These are phyloP conservation scores for Knoxdaviesia capensis DNA, from an alignment of 2,329 filamentous ascomycete species.

Conservation along the genomic window DNA sequence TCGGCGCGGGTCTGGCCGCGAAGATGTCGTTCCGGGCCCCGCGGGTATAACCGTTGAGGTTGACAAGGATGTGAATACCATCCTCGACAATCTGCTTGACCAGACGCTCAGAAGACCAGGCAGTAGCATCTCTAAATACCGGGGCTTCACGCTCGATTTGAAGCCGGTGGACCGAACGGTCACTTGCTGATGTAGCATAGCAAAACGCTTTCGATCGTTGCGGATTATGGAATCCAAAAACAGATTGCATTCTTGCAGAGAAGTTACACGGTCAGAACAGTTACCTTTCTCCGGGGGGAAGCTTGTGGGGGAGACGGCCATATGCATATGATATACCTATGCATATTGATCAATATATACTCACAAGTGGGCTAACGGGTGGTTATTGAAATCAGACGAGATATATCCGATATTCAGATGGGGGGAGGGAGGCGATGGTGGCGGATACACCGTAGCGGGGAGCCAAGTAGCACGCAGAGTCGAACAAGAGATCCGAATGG, in stretches of 20 bases:
- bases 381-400: slow-evolving; percentile 97
- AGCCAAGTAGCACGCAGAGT: slow-evolving; percentile 79
- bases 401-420: slow-evolving; percentile 88
- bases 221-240: slow-evolving; percentile 76
- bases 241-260: slow-evolving; percentile 64
- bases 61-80: slow-evolving; percentile 83
- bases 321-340: background rate
- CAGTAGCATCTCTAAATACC: slow-evolving; percentile 73
- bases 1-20: slow-evolving; percentile 77
- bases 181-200: slow-evolving; percentile 85
- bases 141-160: slow-evolving; percentile 90
- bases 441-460: slow-evolving; percentile 59
- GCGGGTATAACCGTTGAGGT: slow-evolving; percentile 93
- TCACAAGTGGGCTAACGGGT: slow-evolving; percentile 76
- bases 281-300: no score
- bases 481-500: slow-evolving; percentile 76
- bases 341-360: slow-evolving; percentile 7
- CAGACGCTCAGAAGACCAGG: slow-evolving; percentile 67
- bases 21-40: slow-evolving; percentile 97
- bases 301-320: background rate
- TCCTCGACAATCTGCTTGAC: slow-evolving; percentile 75
- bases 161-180: slow-evolving; percentile 70
- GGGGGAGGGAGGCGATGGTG: slow-evolving; percentile 62
- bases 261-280: background rate
- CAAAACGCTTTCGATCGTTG: slow-evolving; percentile 66